Base-by-base conservation (phyloP, 148 eudicot genomes). In the Linanthus parryae region DNA sequence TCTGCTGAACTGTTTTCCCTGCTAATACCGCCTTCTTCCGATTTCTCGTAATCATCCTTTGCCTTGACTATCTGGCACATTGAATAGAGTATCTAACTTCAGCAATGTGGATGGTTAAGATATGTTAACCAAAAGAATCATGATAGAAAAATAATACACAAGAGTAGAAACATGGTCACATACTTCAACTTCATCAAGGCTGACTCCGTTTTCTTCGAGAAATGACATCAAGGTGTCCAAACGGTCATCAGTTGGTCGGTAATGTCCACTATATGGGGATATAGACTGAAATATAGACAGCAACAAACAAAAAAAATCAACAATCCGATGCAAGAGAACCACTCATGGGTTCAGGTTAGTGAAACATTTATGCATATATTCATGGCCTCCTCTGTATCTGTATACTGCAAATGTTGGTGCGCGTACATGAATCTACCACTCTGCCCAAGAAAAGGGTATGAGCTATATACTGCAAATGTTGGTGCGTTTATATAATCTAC, bases 221-320 rank as follows among this genome's bases (percentile, higher is more conserved):
- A 76, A 66, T 30, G 71, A 58, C 25, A 81, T 57, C 56, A 83
- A 81, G 58, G 27, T 53, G 39, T 71, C 76, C 23, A 91, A 83
- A 57, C 69, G 74, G 22, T 83, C 98, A 63, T 81, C 83, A 39
- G 83, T 68, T 49, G 98, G 98, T 34, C 92, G 85, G 66, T 91
- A 91, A 69, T 91, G 98, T 63, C 98, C 98, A 64, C 98, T 91
- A 43, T 91, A 81, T 11, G 94, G 79, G 16, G 94, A 83, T 60
- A 91, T 77, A 54, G 83, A 70, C 98, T 91, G 82, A 28, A 66
- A 66, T 40, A 22, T 4, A 27, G 15, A 33, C 28, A n/a, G n/a
- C n/a, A n/a, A 10, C 17, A 20, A 11, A 16, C 1, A 36, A 48
- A 52, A 1, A 42, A 8, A 13, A 37, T 34, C 26, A 44, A 25